Evolutionary conservation across 176 grass and related monocot species (phyloP).

Genomic region (Eragrostis nindensis): DNA sequence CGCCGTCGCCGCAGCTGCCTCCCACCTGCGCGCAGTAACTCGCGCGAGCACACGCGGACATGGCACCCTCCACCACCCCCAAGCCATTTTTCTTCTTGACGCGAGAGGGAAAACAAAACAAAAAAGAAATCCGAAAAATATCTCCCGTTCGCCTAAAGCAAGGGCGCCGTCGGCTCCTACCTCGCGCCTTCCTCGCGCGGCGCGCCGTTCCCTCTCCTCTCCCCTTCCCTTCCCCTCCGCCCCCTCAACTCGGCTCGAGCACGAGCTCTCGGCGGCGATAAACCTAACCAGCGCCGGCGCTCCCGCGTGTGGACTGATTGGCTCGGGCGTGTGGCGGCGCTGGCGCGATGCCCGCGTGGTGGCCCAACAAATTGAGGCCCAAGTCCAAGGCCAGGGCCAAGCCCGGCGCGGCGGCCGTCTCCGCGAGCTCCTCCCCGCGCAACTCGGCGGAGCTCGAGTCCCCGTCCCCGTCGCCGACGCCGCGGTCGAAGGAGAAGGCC

Average conservation of each 20-base stretch:
- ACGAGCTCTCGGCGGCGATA: background rate
- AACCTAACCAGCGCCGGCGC: background rate
- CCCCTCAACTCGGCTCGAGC: background rate
- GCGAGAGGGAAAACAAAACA: background rate
- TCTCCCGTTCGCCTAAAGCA: constrained; percentile 37
- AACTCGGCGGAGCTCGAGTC: constrained; percentile 49
- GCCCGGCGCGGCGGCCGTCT: constrained; percentile 34
- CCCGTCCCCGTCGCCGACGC: constrained; percentile 37
- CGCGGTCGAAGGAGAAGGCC: constrained; percentile 39
- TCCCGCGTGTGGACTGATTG: background rate
- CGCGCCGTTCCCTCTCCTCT: background rate
- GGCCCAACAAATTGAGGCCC: constrained; percentile 42
- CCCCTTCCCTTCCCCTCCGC: background rate
- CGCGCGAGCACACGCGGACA: constrained; percentile 14
- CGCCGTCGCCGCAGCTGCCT: constrained; percentile 39
- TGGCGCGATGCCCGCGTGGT: constrained; percentile 62
- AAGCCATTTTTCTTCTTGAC: background rate
- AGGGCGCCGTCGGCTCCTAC: constrained; percentile 46
- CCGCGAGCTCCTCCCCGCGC: constrained; percentile 43
- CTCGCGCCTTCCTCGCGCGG: constrained; percentile 50
- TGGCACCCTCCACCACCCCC: background rate
- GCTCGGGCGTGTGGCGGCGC: constrained; percentile 24
- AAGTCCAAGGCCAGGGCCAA: constrained; percentile 60
- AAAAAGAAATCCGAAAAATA: background rate
- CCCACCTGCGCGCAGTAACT: constrained; percentile 40